Evolutionary conservation across 176 grass and related monocot genomes (phyloP).

Genomic region (Zea mays): Zm-B73-REFERENCE-NAM-5.0 NC_050104.1:102506001-102506500

Average conservation of each 20-base stretch:
- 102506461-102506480: slow-evolving; percentile 54
- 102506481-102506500: slow-evolving; percentile 63
- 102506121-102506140: too few relatives aligned
- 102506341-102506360: slow-evolving; percentile 69
- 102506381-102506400: slow-evolving; percentile 28
- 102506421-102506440: slow-evolving; percentile 41
- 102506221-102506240: background rate
- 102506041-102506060: background rate
- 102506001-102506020: background rate
- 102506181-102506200: background rate
- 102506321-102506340: slow-evolving; percentile 82
- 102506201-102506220: slow-evolving; percentile 28
- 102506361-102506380: slow-evolving; percentile 78
- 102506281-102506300: slow-evolving; percentile 16
- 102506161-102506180: background rate
- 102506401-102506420: slow-evolving; percentile 65
- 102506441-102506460: slow-evolving; percentile 59
- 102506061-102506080: slow-evolving; percentile 2
- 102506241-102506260: slow-evolving; percentile 15
- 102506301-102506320: slow-evolving; percentile 30
- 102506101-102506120: slow-evolving; percentile 3
- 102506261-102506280: slow-evolving; percentile 26
- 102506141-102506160: background rate
- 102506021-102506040: slow-evolving; percentile 30
- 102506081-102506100: slow-evolving; percentile 21